phyloP scores from a whole-genome alignment of 768 basidiomycete species.

The Xerocomus spinulosus region DNA sequence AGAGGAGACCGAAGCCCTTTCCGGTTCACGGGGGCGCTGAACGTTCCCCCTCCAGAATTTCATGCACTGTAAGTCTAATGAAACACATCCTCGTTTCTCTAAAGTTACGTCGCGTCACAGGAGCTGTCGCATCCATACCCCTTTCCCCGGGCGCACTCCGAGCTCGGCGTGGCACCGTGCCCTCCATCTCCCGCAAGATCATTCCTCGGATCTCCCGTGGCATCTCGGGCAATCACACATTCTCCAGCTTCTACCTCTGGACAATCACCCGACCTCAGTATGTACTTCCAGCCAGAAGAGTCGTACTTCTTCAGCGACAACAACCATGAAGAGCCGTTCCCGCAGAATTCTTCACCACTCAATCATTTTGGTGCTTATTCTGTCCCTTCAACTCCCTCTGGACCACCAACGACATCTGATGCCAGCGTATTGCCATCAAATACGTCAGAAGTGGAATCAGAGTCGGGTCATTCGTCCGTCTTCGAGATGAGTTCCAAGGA shows the following conservation, averaged over 20 bases:
- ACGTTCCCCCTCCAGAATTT: not conserved
- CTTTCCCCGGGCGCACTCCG: slow-evolving; percentile 9
- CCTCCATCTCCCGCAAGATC: slow-evolving; percentile 5
- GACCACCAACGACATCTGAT: slow-evolving; percentile 15
- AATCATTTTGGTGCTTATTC: slow-evolving; percentile 1
- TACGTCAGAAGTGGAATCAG: slow-evolving; percentile 13
- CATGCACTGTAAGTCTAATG: slow-evolving; percentile 12
- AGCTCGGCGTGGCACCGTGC: slow-evolving; percentile 7
- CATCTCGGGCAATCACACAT: slow-evolving; percentile 10
- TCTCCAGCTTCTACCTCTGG: slow-evolving; percentile 2
- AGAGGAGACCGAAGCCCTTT: slow-evolving; percentile 23
- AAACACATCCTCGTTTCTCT: not conserved
- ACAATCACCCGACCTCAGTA: slow-evolving; percentile 12
- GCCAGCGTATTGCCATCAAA: slow-evolving; percentile 14
- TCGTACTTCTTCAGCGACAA: slow-evolving; percentile 9
- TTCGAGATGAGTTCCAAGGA: slow-evolving; percentile 27
- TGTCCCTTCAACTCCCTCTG: slow-evolving; percentile 15
- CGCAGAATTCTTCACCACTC: slow-evolving; percentile 4
- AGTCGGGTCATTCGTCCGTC: slow-evolving; percentile 16
- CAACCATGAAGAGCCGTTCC: not conserved
- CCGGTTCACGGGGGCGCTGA: slow-evolving; percentile 13
- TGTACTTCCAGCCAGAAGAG: slow-evolving; percentile 16
- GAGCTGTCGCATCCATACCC: not conserved
- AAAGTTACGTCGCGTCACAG: slow-evolving; percentile 5
- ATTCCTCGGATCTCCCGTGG: not conserved